Percentiles rank a stretch among this genome's conserved stretches.
These are phyloP conservation scores for Gilbertella persicaria DNA, from an alignment of 371 early-diverging fungal species.

Conservation along the genomic window DNA sequence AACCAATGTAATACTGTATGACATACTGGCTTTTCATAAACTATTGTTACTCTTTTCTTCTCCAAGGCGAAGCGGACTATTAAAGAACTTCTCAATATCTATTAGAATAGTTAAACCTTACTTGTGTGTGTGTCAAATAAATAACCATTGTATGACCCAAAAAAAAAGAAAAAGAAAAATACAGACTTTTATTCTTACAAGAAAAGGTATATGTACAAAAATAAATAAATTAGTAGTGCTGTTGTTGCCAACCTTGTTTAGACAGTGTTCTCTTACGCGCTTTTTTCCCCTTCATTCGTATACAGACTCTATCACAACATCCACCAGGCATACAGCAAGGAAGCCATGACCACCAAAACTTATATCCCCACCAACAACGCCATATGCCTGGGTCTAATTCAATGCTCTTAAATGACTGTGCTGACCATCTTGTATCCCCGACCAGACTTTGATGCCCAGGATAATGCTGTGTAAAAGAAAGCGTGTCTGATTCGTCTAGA, in stretches of 20 bases:
- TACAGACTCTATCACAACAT: conserved; percentile 41
- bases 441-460: conserved; percentile 37
- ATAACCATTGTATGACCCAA: no score
- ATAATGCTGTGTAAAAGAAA: conserved; percentile 21
- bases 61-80: no score
- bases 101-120: no score
- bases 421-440: conserved; percentile 14
- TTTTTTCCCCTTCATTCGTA: conserved; percentile 16
- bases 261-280: conserved; percentile 12
- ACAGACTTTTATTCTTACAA: no score
- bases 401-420: conserved; percentile 42
- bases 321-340: conserved; percentile 55
- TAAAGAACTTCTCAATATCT: no score
- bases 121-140: no score
- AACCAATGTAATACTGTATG: no score
- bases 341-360: conserved; percentile 49
- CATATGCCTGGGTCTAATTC: conserved; percentile 42
- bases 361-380: conserved; percentile 47
- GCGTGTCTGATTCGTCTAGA: conserved; percentile 15
- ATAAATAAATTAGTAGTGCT: conserved; percentile 8
- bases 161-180: no score
- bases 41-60: no score
- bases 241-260: conserved; percentile 26
- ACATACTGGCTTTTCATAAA: no score
- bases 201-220: no score